These are phyloP conservation scores for Entrophospora sp. DNA, from an alignment of 192 early-diverging fungal species.

Conservation along the genomic window DNA sequence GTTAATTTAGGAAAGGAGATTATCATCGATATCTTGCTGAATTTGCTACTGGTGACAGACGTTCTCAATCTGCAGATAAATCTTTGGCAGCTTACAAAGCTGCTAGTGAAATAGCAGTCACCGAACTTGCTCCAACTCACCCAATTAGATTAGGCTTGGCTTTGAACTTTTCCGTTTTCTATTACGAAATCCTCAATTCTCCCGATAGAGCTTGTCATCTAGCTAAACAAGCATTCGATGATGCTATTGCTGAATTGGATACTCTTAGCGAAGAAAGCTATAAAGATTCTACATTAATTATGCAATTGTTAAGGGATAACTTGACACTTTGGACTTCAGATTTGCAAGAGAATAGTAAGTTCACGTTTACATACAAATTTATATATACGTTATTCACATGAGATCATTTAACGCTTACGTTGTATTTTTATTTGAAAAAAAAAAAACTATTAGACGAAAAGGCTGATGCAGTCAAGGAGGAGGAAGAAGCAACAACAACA, in stretches of 20 bases:
- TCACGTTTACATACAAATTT: no score
- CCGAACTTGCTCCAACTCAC: slow-evolving; percentile 93
- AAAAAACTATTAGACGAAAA: no score
- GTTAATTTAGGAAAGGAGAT: slow-evolving; percentile 81
- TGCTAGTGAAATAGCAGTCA: slow-evolving; percentile 91
- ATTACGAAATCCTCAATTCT: slow-evolving; percentile 98
- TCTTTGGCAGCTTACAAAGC: slow-evolving; percentile 93
- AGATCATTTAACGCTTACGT: no score
- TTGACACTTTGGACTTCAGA: slow-evolving; percentile 99
- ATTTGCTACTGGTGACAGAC: slow-evolving; percentile 81
- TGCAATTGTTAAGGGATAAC: slow-evolving; percentile 99
- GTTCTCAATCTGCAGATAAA: slow-evolving; percentile 70
- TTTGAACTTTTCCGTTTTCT: slow-evolving; percentile 98
- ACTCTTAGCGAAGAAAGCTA: slow-evolving; percentile 97
- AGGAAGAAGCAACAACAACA: no score
- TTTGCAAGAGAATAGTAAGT: slow-evolving; percentile 63
- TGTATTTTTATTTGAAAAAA: no score
- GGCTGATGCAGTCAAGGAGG: no score
- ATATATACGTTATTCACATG: no score
- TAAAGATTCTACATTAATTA: slow-evolving; percentile 99
- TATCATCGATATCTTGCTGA: slow-evolving; percentile 99
- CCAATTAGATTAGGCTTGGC: slow-evolving; percentile 97
- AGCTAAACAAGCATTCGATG: slow-evolving; percentile 91
- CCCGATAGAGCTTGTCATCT: slow-evolving; percentile 95
- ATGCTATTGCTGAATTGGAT: slow-evolving; percentile 98